Base-by-base conservation (phyloP, 306 rosid genomes). In the Prinsepia uniflora region DNA sequence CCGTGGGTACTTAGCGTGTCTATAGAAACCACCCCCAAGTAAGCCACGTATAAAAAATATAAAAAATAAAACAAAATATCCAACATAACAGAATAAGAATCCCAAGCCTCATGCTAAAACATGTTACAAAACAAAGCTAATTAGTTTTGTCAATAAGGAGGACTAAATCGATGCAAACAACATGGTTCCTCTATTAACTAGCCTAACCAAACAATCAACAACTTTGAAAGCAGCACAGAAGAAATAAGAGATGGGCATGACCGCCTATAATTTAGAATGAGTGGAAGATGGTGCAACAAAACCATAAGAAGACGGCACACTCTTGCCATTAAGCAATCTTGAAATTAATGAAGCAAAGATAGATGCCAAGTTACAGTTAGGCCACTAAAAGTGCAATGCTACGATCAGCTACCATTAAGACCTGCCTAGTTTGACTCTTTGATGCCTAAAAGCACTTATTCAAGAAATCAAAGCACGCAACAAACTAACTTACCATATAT, bases 371-470 rank as follows among this genome's bases (percentile, higher is more conserved):
- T 44, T 71, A 59, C 60, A 75, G 65, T 75, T 61, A 40, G 58
- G 72, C 74, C 71, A 72, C 72, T 79, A 47, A 71, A 56, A 45
- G 55, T 77, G 66, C 78, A 77, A 76, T 46, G 77, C 67, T 45
- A 65, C 74, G 65, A 72, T 68, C 82, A 46, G 73, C 71, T 81
- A 76, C 72, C 76, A 84, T 72, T 70, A 76, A 74, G 63, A 81
- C 69, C 72, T 67, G 76, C 82, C 86, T 34, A 79, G 49, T 85
- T 83, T 78, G 81, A 70, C 87, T 30, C 64, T 76, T 65, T n/a
- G 50, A 65, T 63, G 61, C n/a, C 71, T 77, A 45, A 44, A 79
- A 57, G 43, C 60, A 58, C 65, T 71, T 14, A 67, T 55, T 55
- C 54, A 61, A 67, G 46, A 70, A 62, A 73, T 65, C 55, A 68